Evolutionary conservation across 345 rosid genomes (phyloP).

Genomic region (Sisymbrium irio): DNA sequence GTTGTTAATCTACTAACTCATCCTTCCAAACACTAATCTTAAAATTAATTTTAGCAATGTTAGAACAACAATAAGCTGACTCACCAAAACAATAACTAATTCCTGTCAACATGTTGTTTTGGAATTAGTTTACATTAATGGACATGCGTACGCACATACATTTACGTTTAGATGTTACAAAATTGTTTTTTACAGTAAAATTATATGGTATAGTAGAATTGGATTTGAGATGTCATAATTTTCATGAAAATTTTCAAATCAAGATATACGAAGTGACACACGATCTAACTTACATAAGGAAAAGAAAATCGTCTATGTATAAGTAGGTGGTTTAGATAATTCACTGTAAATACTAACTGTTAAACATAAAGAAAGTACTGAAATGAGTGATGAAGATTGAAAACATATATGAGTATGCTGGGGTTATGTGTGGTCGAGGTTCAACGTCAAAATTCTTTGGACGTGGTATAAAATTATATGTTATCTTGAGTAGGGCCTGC

Average conservation of each 20-base stretch:
- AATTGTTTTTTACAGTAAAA: no score
- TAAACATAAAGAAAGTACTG: neutral
- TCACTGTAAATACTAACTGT: neutral
- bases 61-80: neutral
- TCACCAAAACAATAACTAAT: neutral
- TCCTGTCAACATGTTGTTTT: neutral
- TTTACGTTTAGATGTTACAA: neutral
- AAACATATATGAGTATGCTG: conserved; percentile 1
- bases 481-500: conserved; percentile 29
- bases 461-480: conserved; percentile 22
- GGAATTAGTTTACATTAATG: neutral
- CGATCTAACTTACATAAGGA: neutral
- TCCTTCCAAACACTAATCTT: neutral
- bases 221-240: neutral
- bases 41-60: neutral
- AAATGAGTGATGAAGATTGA: conserved; percentile 2
- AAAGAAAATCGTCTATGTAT: no score
- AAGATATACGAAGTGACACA: neutral
- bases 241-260: neutral
- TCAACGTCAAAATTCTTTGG: conserved; percentile 2
- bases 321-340: no score
- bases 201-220: neutral
- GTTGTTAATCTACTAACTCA: neutral
- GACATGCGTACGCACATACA: neutral
- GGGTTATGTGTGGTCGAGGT: conserved; percentile 4